Base-by-base conservation (phyloP, 2,329 filamentous ascomycete species). In the Xylariaceae sp. region DNA sequence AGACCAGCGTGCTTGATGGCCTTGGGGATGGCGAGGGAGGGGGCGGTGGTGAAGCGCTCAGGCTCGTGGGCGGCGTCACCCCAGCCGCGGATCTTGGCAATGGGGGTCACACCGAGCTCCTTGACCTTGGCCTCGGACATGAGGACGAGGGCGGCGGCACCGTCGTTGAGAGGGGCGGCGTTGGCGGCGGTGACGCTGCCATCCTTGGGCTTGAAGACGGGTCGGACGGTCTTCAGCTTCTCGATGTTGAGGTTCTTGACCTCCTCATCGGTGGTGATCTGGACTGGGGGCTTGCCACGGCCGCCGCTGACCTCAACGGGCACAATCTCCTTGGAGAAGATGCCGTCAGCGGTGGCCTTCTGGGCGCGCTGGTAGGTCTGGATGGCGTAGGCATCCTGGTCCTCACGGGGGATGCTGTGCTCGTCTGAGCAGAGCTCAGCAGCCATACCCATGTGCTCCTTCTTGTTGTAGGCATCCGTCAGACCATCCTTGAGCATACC, bases 1-100 rank as follows among this genome's bases (percentile, higher is more conserved):
- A 99, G 78, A 64, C 90, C 89, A 62, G 94, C 94, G 77, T 99
- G 93, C 82, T 93, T 92, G 72, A 99, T 85, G 60, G 94, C 94
- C 82, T 97, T 99, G 74, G 94, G 94, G 70, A 99, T 95, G 66
- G 94, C 94, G 58, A 97, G 84, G 17, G 94, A 85, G 8, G 94
- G 94, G 7, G 94, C 89, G 53, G 92, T 94, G 67, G 94, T 99
- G 84, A 99, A 99, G 75, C 94, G 94, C 79, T 88, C 89, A 47
- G 94, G 93, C 72, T 90, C 86, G 67, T 95, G 88, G 64, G 89
- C 94, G 59, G 94, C 93, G 73, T 99, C 94, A 69, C 87, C 94
- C 94, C 94, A 99, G 70, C 94, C 94, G 63, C 94, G 87, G 71
- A 99, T 97, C 83, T 95, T 96, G 73, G 91, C 94, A 64, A 99